Evolutionary conservation across 148 eudicot species (phyloP).

Genomic region (Amaranthus hypochondriacus): DNA sequence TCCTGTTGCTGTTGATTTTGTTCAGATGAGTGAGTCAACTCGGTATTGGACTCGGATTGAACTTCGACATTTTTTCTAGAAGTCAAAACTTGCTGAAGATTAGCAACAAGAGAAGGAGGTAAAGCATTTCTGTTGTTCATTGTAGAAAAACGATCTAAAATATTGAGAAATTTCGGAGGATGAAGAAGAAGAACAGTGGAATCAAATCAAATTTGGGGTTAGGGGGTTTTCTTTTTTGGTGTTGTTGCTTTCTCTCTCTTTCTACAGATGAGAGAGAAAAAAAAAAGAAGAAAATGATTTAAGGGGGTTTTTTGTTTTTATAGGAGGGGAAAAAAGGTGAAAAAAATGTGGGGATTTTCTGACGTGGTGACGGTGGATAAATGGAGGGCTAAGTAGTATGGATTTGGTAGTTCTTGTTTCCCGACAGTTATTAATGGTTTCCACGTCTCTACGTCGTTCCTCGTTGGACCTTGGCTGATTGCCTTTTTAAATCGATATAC

Average conservation of each 20-base stretch:
- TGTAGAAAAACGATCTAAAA: conserved; percentile 6
- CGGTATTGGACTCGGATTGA: conserved; percentile 13
- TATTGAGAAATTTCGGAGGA: not conserved
- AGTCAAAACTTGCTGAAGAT: conserved; percentile 50
- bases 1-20: not conserved
- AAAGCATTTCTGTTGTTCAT: conserved; percentile 38
- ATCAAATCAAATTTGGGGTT: not conserved
- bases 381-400: not conserved
- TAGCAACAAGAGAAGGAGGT: conserved; percentile 59
- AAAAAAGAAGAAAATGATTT: not conserved
- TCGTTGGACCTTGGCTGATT: no score
- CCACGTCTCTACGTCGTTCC: no score
- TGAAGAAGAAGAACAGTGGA: conserved; percentile 3
- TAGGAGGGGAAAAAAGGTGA: not conserved
- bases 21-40: conserved; percentile 19
- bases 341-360: not conserved
- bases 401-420: no score
- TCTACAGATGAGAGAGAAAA: conserved; percentile 6
- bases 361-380: not conserved
- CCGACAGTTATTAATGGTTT: no score
- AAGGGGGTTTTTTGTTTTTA: not conserved
- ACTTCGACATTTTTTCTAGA: conserved; percentile 28
- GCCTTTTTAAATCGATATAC: no score
- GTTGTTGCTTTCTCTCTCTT: not conserved
- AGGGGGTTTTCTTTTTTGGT: not conserved